A percentile compares a stretch with the other conserved stretches of the same genome.
These are phyloP conservation scores for Aureoboletus auriporus DNA, from an alignment of 768 basidiomycete genomes.

Conservation along the genomic window DNA sequence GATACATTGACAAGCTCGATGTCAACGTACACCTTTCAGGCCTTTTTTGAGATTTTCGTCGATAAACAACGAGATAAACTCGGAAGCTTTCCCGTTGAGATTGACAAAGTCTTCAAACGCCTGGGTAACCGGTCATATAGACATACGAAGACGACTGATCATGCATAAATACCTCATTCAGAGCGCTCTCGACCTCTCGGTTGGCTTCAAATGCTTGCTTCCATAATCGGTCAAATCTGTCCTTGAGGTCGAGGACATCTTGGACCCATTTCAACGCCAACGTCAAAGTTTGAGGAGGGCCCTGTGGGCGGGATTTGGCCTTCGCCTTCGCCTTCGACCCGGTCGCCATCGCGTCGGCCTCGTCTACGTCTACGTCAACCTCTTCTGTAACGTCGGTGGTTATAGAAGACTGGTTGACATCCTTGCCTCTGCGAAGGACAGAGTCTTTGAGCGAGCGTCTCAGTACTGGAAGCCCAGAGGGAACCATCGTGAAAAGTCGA, in stretches of 20 bases:
- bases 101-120: slow-evolving; percentile 94
- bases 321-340: slow-evolving; percentile 50
- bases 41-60: slow-evolving; percentile 96
- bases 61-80: slow-evolving; percentile 94
- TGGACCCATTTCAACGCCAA: slow-evolving; percentile 91
- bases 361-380: slow-evolving; percentile 32
- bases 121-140: slow-evolving; percentile 37
- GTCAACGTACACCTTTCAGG: slow-evolving; percentile 75
- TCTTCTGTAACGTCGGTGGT: slow-evolving; percentile 35
- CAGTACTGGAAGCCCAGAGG: slow-evolving; percentile 60
- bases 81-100: slow-evolving; percentile 78
- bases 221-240: slow-evolving; percentile 82
- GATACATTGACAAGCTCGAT: background rate
- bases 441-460: slow-evolving; percentile 68
- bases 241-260: slow-evolving; percentile 85
- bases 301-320: slow-evolving; percentile 47
- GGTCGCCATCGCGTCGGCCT: slow-evolving; percentile 32
- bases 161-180: slow-evolving; percentile 70
- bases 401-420: slow-evolving; percentile 67
- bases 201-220: slow-evolving; percentile 65
- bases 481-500: slow-evolving; percentile 65
- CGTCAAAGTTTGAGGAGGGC: slow-evolving; percentile 39
- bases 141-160: background rate
- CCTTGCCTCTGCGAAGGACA: slow-evolving; percentile 67
- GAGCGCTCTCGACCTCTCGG: slow-evolving; percentile 69